A percentile compares a stretch with the other conserved stretches of the same genome.
phyloP scores from a whole-genome alignment of 1,284 basidiomycete species.

The Pyrrhoderma lamaoense region DNA sequence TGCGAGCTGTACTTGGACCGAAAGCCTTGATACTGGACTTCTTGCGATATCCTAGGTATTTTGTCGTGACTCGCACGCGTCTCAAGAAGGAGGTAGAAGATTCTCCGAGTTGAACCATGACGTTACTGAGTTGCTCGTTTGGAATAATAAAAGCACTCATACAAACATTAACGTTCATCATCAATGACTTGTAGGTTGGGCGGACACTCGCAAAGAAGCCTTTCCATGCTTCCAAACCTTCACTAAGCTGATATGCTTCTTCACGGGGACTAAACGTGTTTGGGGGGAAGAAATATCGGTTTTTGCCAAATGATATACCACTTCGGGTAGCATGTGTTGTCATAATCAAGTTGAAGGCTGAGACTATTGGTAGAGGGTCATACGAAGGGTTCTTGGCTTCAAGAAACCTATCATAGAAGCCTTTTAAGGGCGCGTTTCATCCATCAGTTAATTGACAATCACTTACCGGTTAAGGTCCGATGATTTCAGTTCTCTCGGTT shows the following conservation, averaged over 20 bases:
- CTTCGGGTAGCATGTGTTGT: slow-evolving; percentile 48
- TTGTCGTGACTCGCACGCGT: too few species aligned
- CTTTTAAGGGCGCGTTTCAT: too few species aligned
- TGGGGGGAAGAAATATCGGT: slow-evolving; percentile 53
- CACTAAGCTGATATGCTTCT: too few species aligned
- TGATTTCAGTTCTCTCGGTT: slow-evolving; percentile 37
- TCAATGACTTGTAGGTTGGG: slow-evolving; percentile 54
- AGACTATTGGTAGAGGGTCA: slow-evolving; percentile 47
- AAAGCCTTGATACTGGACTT: slow-evolving; percentile 45
- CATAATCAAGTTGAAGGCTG: slow-evolving; percentile 60
- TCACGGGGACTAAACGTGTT: background rate
- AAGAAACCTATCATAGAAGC: too few species aligned
- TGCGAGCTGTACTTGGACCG: slow-evolving; percentile 36
- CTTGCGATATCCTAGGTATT: slow-evolving; percentile 38
- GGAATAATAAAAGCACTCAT: slow-evolving; percentile 66
- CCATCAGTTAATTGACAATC: too few species aligned
- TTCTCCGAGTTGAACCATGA: slow-evolving; percentile 40
- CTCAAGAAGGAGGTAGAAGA: slow-evolving; percentile 24
- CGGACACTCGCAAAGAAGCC: slow-evolving; percentile 67
- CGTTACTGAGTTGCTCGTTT: slow-evolving; percentile 49
- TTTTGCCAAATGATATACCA: slow-evolving; percentile 53
- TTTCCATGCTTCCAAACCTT: slow-evolving; percentile 35
- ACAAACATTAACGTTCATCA: slow-evolving; percentile 71
- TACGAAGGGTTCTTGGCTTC: slow-evolving; percentile 38
- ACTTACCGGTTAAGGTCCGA: slow-evolving; percentile 43